These are phyloP conservation scores for Limtongia smithiae DNA, from an alignment of 805 yeast genomes.

Conservation along the genomic window DNA sequence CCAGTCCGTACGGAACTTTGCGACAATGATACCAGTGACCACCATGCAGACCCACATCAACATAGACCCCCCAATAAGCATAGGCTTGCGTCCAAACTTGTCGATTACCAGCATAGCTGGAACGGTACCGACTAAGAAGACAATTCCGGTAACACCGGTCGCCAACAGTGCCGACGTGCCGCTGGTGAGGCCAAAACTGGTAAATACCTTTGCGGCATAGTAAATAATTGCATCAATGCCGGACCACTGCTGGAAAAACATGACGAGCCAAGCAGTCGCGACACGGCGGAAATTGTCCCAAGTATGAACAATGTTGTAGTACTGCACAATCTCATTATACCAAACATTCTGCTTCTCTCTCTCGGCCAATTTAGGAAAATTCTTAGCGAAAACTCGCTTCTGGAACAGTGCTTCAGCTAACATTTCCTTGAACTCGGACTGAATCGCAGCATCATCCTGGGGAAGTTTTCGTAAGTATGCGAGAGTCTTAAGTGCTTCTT, in stretches of 20 bases:
- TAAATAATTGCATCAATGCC: conserved; percentile 49
- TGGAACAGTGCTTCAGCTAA: conserved; percentile 31
- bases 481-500: conserved; percentile 31
- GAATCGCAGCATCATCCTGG: conserved; percentile 16
- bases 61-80: conserved; percentile 57
- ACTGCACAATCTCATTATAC: conserved; percentile 1
- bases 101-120: conserved; percentile 56
- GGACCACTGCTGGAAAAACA: conserved; percentile 34
- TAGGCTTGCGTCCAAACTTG: conserved; percentile 60
- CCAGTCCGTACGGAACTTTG: conserved; percentile 41
- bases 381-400: conserved; percentile 15
- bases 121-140: conserved; percentile 46
- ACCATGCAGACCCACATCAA: conserved; percentile 51
- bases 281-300: not conserved
- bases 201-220: conserved; percentile 46
- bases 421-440: conserved; percentile 30
- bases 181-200: conserved; percentile 48
- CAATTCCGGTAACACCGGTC: conserved; percentile 46
- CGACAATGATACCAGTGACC: conserved; percentile 38
- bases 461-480: conserved; percentile 28
- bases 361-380: conserved; percentile 32
- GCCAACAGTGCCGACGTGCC: conserved; percentile 44
- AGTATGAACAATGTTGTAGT: not conserved
- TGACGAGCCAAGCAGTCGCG: conserved; percentile 1
- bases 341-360: not conserved